Percentiles rank a stretch among this genome's conserved stretches.
phyloP scores from a whole-genome alignment of 2,329 filamentous ascomycete species.

The Orbilia oligospora region DNA sequence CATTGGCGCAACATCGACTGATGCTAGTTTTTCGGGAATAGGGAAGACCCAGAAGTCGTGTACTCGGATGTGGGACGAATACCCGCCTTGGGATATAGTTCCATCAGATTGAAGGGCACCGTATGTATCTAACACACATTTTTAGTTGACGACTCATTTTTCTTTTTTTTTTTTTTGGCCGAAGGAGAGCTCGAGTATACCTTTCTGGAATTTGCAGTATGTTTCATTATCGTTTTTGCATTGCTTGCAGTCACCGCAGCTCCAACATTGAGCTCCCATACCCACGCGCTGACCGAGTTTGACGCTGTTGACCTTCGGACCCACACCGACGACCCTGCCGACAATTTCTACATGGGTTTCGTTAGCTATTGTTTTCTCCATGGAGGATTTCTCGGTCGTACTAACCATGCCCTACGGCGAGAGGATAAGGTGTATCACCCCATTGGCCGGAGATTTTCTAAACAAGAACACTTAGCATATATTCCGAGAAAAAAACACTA shows the following conservation, averaged over 20 bases:
- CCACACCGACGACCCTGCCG: slow-evolving; percentile 78
- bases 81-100: slow-evolving; percentile 75
- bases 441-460: slow-evolving; percentile 73
- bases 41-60: slow-evolving; percentile 68
- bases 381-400: slow-evolving; percentile 39
- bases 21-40: slow-evolving; percentile 80
- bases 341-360: slow-evolving; percentile 74
- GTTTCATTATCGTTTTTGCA: slow-evolving; percentile 79
- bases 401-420: slow-evolving; percentile 78
- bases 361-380: slow-evolving; percentile 15
- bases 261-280: slow-evolving; percentile 78
- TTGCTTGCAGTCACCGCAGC: slow-evolving; percentile 76
- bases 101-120: slow-evolving; percentile 70
- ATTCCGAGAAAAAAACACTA: background rate
- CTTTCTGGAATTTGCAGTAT: slow-evolving; percentile 71
- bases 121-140: slow-evolving; percentile 69
- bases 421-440: slow-evolving; percentile 74
- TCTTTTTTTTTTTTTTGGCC: too few relatives aligned
- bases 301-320: slow-evolving; percentile 75
- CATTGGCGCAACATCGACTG: slow-evolving; percentile 80
- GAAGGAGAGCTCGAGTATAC: slow-evolving; percentile 33
- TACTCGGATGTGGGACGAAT: slow-evolving; percentile 77
- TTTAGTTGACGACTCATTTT: slow-evolving; percentile 71
- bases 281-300: slow-evolving; percentile 77
- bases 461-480: slow-evolving; percentile 17